phyloP scores from a whole-genome alignment of 331 rosid species.

The Malus hybrid region DNA sequence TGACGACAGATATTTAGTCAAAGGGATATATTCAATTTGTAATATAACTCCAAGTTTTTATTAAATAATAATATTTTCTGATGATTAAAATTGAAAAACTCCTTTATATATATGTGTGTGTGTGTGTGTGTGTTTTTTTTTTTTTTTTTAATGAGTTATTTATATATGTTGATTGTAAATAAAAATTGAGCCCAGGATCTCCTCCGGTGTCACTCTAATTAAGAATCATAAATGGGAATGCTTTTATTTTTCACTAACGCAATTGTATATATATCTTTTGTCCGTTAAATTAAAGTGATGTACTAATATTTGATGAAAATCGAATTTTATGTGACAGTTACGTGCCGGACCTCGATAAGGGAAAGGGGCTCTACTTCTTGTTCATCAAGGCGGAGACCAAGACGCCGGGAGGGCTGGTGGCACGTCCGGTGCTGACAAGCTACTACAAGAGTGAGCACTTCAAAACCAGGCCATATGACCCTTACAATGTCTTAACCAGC shows the following conservation, averaged over 20 bases:
- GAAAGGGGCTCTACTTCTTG: conserved; percentile 73
- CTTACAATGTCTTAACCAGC: conserved; percentile 73
- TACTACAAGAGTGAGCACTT: conserved; percentile 83
- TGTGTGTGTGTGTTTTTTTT: too few relatives aligned
- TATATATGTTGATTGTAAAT: too few relatives aligned
- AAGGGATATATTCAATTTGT: too few relatives aligned
- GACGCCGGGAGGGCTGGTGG: conserved; percentile 74
- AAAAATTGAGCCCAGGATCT: neutral
- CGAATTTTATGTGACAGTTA: conserved; percentile 25
- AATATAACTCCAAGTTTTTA: too few relatives aligned
- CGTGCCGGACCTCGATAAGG: conserved; percentile 78
- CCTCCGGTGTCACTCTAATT: neutral
- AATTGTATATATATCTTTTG: neutral
- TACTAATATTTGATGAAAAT: neutral
- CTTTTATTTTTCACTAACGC: neutral
- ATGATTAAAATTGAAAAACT: too few relatives aligned
- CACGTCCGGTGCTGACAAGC: conserved; percentile 88
- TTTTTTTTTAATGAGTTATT: too few relatives aligned
- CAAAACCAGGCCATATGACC: conserved; percentile 74
- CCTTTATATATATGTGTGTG: too few relatives aligned
- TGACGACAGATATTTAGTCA: too few relatives aligned
- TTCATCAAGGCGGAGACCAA: conserved; percentile 71
- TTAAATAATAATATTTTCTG: too few relatives aligned
- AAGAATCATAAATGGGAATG: neutral
- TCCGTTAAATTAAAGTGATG: neutral